Conservation (phyloP, 257 asterid genomes). For the Jacaranda copaia region DNA sequence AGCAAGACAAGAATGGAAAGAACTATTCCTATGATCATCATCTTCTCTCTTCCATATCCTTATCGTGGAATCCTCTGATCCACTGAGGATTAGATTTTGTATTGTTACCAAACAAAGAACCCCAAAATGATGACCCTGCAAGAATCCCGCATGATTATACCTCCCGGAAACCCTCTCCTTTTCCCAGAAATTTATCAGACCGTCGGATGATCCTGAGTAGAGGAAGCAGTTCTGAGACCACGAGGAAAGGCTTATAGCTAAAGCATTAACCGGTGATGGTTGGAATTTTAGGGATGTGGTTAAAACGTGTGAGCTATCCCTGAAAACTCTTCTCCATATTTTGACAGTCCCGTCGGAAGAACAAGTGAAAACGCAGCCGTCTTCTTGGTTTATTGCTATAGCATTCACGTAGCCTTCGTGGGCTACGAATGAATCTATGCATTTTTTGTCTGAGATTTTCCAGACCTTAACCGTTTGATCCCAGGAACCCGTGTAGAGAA, state of each 20-base stretch:
- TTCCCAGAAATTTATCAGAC: constrained; percentile 76
- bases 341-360: constrained; percentile 74
- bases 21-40: constrained; percentile 50
- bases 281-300: constrained; percentile 72
- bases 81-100: constrained; percentile 62
- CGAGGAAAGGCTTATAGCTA: constrained; percentile 46
- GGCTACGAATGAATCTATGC: constrained; percentile 67
- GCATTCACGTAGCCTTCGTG: constrained; percentile 70
- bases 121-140: constrained; percentile 74
- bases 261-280: constrained; percentile 69
- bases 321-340: constrained; percentile 68
- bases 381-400: constrained; percentile 58
- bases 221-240: constrained; percentile 44
- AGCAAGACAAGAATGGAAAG: constrained; percentile 64
- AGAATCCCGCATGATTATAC: constrained; percentile 68
- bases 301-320: constrained; percentile 62
- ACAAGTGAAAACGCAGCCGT: constrained; percentile 72
- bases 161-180: constrained; percentile 70
- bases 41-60: constrained; percentile 78
- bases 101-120: constrained; percentile 68
- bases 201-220: constrained; percentile 78
- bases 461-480: constrained; percentile 74
- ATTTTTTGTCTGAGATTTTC: constrained; percentile 52
- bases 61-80: constrained; percentile 81
- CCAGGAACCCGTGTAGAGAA: constrained; percentile 72